These are phyloP conservation scores for Phytophthora meadii DNA, from an alignment of 352 stramenopile genomes.

Conservation along the genomic window DNA sequence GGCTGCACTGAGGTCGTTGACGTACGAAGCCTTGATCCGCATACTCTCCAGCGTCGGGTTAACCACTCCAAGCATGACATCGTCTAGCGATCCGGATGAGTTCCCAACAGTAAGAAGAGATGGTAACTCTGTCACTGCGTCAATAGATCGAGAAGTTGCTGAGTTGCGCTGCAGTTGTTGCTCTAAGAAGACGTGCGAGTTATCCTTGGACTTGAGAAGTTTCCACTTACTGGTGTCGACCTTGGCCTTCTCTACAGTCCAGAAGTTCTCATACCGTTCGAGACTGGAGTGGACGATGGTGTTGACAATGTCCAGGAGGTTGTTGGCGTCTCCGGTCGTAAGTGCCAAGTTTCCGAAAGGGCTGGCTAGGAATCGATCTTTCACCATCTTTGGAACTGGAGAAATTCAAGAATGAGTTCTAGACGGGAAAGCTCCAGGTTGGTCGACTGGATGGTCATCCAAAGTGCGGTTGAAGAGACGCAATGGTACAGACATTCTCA, in stretches of 20 bases:
- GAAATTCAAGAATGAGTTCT: too few relatives aligned
- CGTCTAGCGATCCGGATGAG: constrained; percentile 27
- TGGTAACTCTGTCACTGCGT: constrained; percentile 6
- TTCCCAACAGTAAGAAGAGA: constrained; percentile 34
- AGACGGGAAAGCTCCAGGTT: too few relatives aligned
- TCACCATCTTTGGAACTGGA: too few relatives aligned
- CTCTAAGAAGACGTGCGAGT: constrained; percentile 35
- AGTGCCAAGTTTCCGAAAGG: constrained; percentile 17
- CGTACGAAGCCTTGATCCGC: constrained; percentile 43
- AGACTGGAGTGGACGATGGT: constrained; percentile 27
- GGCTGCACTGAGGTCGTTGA: constrained; percentile 30
- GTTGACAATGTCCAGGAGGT: constrained; percentile 32
- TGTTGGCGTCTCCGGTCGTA: constrained; percentile 12
- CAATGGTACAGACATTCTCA: too few relatives aligned
- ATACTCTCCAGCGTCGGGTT: constrained; percentile 37
- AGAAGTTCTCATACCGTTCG: constrained; percentile 35
- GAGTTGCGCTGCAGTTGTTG: not conserved
- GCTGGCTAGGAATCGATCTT: too few relatives aligned
- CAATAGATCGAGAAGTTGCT: constrained; percentile 1
- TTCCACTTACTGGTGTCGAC: constrained; percentile 38
- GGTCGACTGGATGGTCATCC: too few relatives aligned
- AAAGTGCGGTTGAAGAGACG: too few relatives aligned
- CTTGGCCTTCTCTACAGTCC: constrained; percentile 36
- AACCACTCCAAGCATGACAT: constrained; percentile 47
- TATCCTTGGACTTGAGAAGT: constrained; percentile 32